Conservation (phyloP, 441 rosid species). For the Populus hybrid region DNA sequence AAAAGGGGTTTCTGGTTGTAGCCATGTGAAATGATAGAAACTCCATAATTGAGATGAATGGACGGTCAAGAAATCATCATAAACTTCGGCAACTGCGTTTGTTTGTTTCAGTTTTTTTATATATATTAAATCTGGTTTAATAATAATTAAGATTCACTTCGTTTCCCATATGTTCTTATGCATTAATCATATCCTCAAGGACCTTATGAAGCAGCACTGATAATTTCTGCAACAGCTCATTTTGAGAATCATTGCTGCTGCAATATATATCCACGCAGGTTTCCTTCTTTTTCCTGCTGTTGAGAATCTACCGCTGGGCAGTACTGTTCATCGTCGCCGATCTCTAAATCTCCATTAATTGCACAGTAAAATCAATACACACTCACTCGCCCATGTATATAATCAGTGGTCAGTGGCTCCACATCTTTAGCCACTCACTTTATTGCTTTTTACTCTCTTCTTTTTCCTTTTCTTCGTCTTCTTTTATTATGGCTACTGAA, state of each 20-base stretch:
- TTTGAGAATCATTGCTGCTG: not conserved
- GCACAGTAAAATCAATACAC: too few species aligned
- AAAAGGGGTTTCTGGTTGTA: not conserved
- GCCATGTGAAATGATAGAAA: slow-evolving; percentile 8
- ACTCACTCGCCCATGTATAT: too few species aligned
- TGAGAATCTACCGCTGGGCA: not conserved
- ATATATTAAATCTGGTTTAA: not conserved
- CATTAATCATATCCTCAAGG: not conserved
- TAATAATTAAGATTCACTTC: slow-evolving; percentile 4
- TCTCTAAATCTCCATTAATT: too few species aligned
- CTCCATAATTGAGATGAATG: not conserved
- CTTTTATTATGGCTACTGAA: slow-evolving; percentile 22
- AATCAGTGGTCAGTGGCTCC: too few species aligned
- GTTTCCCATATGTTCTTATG: not conserved
- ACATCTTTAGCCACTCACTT: not conserved
- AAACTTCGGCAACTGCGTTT: not conserved
- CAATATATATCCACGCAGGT: not conserved
- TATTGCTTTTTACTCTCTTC: not conserved
- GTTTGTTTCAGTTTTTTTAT: too few species aligned
- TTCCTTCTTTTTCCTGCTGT: not conserved
- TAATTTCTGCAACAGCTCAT: not conserved
- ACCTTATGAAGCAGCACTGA: not conserved
- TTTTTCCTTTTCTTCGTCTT: not conserved
- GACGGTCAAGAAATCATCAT: slow-evolving; percentile 13
- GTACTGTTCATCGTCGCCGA: too few species aligned